Evolutionary conservation across 306 rosid genomes (phyloP), one percentile per base, ranked within the genome.

Genomic region (Calophaca sinica): DNA sequence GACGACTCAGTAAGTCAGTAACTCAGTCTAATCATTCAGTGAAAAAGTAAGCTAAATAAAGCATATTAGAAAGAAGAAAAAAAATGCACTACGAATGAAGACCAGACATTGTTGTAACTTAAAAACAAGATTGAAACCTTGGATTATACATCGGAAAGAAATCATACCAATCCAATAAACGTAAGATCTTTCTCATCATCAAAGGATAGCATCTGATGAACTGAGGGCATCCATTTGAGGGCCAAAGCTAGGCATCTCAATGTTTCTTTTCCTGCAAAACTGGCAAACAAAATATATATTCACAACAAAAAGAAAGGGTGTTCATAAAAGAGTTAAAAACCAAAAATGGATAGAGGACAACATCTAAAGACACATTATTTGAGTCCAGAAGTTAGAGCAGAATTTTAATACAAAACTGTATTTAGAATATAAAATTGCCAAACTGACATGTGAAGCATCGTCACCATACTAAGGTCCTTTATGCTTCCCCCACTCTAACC

Each of bases 131-230:
- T 66, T 74, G 50, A 13, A 79, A 83, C 42, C 15, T 73, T 46
- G 63, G 20, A 67, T 80, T 57, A 62, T 59, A 61, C 74, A 78
- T 84, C 38, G 83, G 73, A 88, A 84, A 87, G 88, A 86, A 84
- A 86, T 96, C 98, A 88, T 94, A 94, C 98, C 98, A 94, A 87
- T 91, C 98, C 98, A 90, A 94, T 89, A 87, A 94, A 94, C 46
- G 98, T 91, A 68, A 94, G 91, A 79, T 91, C 92, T 67, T 84
- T 87, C 90, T 94, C 98, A 86, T 94, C 97, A 77, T 82, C 85
- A 81, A 72, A 69, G 79, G 97, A 79, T 68, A 91, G 38, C 3
- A 77, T 79, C 68, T 86, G 97, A 59, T 87, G 89, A 73, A 73
- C 81, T 38, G 79, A 42, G 39, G 98, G 98, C 90, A 94, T 84